Conservation (phyloP, 2,329 filamentous ascomycete genomes). For the Dothistroma septosporum region DNA sequence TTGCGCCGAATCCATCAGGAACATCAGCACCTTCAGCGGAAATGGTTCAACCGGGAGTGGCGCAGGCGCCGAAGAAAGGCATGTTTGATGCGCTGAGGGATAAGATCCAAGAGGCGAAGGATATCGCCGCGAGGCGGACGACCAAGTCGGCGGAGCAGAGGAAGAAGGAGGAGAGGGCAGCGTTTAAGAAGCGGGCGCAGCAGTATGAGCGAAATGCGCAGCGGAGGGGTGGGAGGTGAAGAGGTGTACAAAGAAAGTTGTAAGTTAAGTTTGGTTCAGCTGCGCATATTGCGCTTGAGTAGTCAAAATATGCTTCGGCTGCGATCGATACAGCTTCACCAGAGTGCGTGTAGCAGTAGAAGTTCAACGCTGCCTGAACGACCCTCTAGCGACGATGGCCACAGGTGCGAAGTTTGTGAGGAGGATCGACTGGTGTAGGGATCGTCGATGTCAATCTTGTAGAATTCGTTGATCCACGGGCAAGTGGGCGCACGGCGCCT, state of each 20-base stretch:
- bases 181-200: slow-evolving; percentile 25
- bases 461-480: too few relatives aligned
- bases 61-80: slow-evolving; percentile 4
- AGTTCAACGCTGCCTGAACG: too few relatives aligned
- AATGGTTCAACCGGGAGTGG: slow-evolving; percentile 18
- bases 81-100: slow-evolving; percentile 11
- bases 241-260: neutral
- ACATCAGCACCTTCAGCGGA: slow-evolving; percentile 6
- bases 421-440: too few relatives aligned
- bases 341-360: too few relatives aligned
- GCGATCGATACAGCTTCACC: too few relatives aligned
- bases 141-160: slow-evolving; percentile 8
- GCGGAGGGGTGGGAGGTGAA: slow-evolving; percentile 7
- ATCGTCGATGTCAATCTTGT: too few relatives aligned
- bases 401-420: too few relatives aligned
- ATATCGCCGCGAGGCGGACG: neutral
- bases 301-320: too few relatives aligned
- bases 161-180: slow-evolving; percentile 16
- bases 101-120: neutral
- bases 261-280: neutral
- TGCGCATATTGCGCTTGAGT: too few relatives aligned
- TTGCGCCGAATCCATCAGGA: slow-evolving; percentile 3
- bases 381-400: too few relatives aligned
- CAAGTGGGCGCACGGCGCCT: too few relatives aligned
- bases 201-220: slow-evolving; percentile 28